Evolutionary conservation across 2,329 filamentous ascomycete species (phyloP).

Genomic region (Chrysoporthe cubensis): DNA sequence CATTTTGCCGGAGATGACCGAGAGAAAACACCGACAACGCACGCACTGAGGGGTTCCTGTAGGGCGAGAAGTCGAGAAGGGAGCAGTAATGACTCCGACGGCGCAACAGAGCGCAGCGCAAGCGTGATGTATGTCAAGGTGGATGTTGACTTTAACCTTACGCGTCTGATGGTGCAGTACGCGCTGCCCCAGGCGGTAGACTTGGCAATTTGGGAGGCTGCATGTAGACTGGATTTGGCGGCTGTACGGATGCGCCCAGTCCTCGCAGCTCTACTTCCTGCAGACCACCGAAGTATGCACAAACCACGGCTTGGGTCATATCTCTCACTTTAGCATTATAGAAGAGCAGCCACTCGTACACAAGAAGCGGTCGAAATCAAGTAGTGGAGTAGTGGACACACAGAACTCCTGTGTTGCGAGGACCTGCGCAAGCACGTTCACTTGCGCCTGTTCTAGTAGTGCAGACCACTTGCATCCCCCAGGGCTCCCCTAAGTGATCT

Average conservation of each 20-base stretch:
- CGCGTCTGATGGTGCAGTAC: conserved; percentile 10
- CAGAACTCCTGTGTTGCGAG: not conserved
- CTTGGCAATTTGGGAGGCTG: not conserved
- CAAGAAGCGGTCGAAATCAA: not conserved
- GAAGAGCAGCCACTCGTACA: not conserved
- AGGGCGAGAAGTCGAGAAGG: not conserved
- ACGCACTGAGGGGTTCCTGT: not conserved
- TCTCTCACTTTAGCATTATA: not conserved
- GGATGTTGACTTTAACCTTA: conserved; percentile 7
- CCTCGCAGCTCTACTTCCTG: not conserved
- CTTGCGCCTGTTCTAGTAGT: not conserved
- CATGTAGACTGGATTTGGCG: not conserved
- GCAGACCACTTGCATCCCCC: not conserved
- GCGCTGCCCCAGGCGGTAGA: not conserved
- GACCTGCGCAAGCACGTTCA: not conserved
- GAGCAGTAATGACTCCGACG: not conserved
- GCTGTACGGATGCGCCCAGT: conserved; percentile 7
- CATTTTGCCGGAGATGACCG: conserved; percentile 45
- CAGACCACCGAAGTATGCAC: not conserved
- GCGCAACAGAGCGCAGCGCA: not conserved
- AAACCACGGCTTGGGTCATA: not conserved
- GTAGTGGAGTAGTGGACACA: not conserved
- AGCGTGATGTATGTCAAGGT: conserved; percentile 3
- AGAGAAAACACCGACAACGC: not conserved
- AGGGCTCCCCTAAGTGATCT: not conserved